These are phyloP conservation scores for Coemansia guatemalensis DNA, from an alignment of 192 early-diverging fungal genomes.

Conservation along the genomic window DNA sequence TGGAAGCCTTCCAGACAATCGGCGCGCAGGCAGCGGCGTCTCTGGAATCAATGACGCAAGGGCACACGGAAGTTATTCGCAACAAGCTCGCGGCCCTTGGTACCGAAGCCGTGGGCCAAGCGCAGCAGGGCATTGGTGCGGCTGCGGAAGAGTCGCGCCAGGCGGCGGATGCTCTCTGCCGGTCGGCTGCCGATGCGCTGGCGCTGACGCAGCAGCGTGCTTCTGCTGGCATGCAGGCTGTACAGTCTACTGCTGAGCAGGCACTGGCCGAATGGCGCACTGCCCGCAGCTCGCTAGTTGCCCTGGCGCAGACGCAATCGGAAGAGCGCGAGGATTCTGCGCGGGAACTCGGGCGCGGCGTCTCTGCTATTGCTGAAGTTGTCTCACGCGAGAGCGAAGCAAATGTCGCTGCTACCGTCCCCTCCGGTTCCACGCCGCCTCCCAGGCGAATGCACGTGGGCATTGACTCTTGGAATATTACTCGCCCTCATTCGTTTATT, in stretches of 20 bases:
- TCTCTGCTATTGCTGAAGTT: constrained; percentile 11
- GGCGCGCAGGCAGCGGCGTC: neutral
- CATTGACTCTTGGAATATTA: constrained; percentile 26
- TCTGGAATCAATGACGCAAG: too few relatives aligned
- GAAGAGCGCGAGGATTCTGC: constrained; percentile 11
- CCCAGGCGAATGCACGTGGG: neutral
- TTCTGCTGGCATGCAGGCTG: neutral
- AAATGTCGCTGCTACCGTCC: constrained; percentile 3
- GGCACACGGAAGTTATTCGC: too few relatives aligned
- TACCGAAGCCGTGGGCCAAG: neutral
- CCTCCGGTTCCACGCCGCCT: constrained; percentile 14
- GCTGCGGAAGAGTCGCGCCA: neutral
- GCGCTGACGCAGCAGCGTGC: neutral
- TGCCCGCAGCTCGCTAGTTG: constrained; percentile 15
- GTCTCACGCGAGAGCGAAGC: neutral
- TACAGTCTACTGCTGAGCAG: neutral
- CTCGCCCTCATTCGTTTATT: constrained; percentile 20
- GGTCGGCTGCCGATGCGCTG: neutral
- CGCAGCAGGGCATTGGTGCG: neutral
- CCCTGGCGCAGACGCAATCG: constrained; percentile 11
- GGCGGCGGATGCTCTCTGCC: neutral
- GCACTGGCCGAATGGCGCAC: constrained; percentile 7
- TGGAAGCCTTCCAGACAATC: neutral
- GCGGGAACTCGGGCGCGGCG: neutral
- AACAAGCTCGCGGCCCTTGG: neutral